Conservation (phyloP, 805 yeast species). For the Teunomyces funiuensis region DNA sequence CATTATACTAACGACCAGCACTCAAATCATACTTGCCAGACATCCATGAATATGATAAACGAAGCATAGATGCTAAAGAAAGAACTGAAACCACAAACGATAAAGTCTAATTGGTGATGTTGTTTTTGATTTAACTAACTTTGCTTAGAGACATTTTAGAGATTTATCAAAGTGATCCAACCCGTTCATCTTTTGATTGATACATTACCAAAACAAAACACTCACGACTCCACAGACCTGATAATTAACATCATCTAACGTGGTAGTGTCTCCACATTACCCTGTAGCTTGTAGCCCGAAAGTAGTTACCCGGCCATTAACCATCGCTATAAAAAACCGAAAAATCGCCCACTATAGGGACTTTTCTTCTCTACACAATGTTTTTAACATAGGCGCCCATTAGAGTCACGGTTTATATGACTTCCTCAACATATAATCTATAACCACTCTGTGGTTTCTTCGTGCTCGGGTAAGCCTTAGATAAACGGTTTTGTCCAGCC, state of each 20-base stretch:
- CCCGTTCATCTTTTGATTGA: too few relatives aligned
- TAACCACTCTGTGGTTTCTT: slow-evolving; percentile 45
- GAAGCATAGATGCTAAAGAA: slow-evolving; percentile 9
- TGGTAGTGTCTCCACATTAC: not conserved
- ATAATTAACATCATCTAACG: not conserved
- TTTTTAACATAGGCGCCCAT: slow-evolving; percentile 73
- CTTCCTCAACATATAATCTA: slow-evolving; percentile 48
- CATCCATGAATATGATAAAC: slow-evolving; percentile 57
- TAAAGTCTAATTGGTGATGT: too few relatives aligned
- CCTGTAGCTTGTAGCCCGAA: not conserved
- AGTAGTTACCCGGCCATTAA: slow-evolving; percentile 10
- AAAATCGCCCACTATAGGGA: slow-evolving; percentile 10
- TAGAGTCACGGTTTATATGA: slow-evolving; percentile 66
- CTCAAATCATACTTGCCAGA: slow-evolving; percentile 57
- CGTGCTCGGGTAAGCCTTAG: slow-evolving; percentile 98
- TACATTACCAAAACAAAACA: too few relatives aligned
- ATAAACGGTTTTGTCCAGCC: slow-evolving; percentile 56
- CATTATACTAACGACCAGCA: slow-evolving; percentile 20
- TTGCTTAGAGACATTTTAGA: too few relatives aligned
- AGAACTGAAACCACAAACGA: not conserved
- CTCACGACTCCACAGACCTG: too few relatives aligned
- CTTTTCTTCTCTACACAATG: slow-evolving; percentile 40
- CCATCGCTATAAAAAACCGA: slow-evolving; percentile 8
- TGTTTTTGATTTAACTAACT: too few relatives aligned
- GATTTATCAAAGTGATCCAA: too few relatives aligned